These are phyloP conservation scores for Penicillium steckii DNA, from an alignment of 495 filamentous ascomycete genomes.

Conservation along the genomic window DNA sequence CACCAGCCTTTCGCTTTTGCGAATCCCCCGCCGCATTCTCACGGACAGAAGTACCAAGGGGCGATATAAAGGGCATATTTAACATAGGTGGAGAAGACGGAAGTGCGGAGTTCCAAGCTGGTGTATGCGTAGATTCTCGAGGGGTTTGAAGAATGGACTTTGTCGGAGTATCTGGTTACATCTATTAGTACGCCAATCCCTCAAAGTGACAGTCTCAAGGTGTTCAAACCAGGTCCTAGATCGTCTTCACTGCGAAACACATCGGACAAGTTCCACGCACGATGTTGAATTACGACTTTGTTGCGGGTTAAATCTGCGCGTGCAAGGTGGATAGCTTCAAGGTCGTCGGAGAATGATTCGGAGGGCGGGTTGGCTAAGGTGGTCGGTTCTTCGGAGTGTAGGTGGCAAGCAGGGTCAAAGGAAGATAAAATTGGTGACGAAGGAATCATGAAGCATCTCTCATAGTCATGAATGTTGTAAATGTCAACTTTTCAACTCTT, in stretches of 20 bases:
- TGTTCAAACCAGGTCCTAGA: constrained; percentile 43
- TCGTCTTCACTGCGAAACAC: constrained; percentile 64
- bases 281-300: constrained; percentile 64
- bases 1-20: constrained; percentile 47
- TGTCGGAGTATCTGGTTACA: constrained; percentile 38
- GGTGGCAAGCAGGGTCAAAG: constrained; percentile 53
- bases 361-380: constrained; percentile 28
- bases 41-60: constrained; percentile 35
- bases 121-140: constrained; percentile 15
- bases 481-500: neutral
- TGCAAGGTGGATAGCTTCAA: constrained; percentile 55
- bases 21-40: constrained; percentile 20
- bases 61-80: constrained; percentile 63
- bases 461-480: constrained; percentile 4
- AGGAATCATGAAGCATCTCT: constrained; percentile 35
- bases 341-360: constrained; percentile 56
- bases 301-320: constrained; percentile 52
- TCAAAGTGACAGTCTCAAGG: neutral
- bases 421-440: constrained; percentile 43
- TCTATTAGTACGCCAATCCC: neutral
- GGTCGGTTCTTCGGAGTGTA: constrained; percentile 44
- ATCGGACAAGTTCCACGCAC: constrained; percentile 56
- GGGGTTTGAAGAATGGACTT: constrained; percentile 29
- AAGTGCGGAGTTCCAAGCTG: constrained; percentile 16
- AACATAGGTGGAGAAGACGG: constrained; percentile 33